Evolutionary conservation across 2,329 filamentous ascomycete species (phyloP).

Genomic region (Proliferodiscus dingleyae): DNA sequence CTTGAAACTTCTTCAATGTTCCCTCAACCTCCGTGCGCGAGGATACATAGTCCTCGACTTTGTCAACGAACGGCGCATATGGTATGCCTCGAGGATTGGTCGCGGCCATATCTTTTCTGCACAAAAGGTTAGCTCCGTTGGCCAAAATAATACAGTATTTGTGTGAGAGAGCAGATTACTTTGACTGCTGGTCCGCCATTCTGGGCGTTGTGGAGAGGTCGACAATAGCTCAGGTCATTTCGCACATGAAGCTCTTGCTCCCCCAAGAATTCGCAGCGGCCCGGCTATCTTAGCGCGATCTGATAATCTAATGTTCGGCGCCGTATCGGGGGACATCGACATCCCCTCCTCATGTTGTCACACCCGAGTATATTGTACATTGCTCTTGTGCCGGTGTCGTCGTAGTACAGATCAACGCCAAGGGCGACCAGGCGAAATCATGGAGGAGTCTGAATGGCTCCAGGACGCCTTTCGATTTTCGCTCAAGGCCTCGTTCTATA

Average conservation of each 20-base stretch:
- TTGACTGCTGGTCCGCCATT: conserved; percentile 27
- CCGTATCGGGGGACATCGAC: no score
- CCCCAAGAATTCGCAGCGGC: background rate
- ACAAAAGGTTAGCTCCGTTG: conserved; percentile 8
- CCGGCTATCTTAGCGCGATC: no score
- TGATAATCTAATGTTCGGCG: no score
- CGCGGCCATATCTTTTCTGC: conserved; percentile 46
- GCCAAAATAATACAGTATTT: background rate
- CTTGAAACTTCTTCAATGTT: conserved; percentile 78
- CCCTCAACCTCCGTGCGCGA: conserved; percentile 74
- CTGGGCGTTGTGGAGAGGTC: conserved; percentile 5
- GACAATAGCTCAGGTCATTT: background rate
- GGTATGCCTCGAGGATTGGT: conserved; percentile 83
- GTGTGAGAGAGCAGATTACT: conserved; percentile 17
- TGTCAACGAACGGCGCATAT: conserved; percentile 79
- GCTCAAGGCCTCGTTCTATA: conserved; percentile 13
- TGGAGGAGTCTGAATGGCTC: conserved; percentile 20
- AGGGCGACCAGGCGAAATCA: conserved; percentile 4
- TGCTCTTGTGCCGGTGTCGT: background rate
- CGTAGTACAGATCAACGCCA: background rate
- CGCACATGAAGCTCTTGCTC: conserved; percentile 1
- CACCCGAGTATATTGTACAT: no score
- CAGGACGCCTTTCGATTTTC: conserved; percentile 20
- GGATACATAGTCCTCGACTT: conserved; percentile 81
- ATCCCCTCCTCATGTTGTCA: no score